Conservation (phyloP, 208 protist species). For the Trypanosomatidae sp. region DNA sequence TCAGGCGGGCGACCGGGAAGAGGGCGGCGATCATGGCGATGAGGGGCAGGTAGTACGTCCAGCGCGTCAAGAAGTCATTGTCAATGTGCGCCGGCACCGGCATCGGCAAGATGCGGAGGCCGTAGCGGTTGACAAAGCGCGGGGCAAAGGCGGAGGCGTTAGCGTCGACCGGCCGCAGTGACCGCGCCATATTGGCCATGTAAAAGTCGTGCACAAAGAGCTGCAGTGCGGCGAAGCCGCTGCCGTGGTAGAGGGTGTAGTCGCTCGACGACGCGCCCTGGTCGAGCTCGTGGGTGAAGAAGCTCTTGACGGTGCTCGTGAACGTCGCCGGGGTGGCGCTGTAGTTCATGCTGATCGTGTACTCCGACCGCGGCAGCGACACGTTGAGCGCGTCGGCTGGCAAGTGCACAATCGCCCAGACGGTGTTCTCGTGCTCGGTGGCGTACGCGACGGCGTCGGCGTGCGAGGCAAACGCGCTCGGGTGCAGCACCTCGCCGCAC, state of each 20-base stretch:
- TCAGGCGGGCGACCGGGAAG: slow-evolving; percentile 50
- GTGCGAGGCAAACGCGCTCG: slow-evolving; percentile 18
- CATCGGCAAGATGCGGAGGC: slow-evolving; percentile 32
- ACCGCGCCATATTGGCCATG: slow-evolving; percentile 3
- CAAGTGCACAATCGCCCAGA: slow-evolving; percentile 71
- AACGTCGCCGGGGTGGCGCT: slow-evolving; percentile 59
- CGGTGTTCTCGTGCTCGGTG: slow-evolving; percentile 17
- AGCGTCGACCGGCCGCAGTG: background rate
- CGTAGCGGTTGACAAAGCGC: slow-evolving; percentile 9
- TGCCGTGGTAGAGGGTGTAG: slow-evolving; percentile 56
- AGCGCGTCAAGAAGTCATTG: slow-evolving; percentile 39
- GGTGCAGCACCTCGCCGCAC: slow-evolving; percentile 33
- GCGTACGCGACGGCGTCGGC: slow-evolving; percentile 36
- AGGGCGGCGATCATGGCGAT: slow-evolving; percentile 49
- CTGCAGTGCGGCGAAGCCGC: slow-evolving; percentile 77
- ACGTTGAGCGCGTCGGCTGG: slow-evolving; percentile 4
- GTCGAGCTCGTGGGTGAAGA: slow-evolving; percentile 22
- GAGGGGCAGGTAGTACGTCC: slow-evolving; percentile 69
- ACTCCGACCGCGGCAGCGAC: slow-evolving; percentile 7
- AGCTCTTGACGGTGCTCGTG: slow-evolving; percentile 9
- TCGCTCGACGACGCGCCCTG: slow-evolving; percentile 10
- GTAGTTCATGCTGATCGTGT: slow-evolving; percentile 85
- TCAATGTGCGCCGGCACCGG: slow-evolving; percentile 21
- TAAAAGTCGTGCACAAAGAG: slow-evolving; percentile 53
- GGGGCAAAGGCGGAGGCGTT: background rate